Percentiles rank a stretch among this genome's conserved stretches.
Evolutionary conservation across 2,329 filamentous ascomycete genomes (phyloP).

Genomic region (Ustilaginoidea virens): DNA sequence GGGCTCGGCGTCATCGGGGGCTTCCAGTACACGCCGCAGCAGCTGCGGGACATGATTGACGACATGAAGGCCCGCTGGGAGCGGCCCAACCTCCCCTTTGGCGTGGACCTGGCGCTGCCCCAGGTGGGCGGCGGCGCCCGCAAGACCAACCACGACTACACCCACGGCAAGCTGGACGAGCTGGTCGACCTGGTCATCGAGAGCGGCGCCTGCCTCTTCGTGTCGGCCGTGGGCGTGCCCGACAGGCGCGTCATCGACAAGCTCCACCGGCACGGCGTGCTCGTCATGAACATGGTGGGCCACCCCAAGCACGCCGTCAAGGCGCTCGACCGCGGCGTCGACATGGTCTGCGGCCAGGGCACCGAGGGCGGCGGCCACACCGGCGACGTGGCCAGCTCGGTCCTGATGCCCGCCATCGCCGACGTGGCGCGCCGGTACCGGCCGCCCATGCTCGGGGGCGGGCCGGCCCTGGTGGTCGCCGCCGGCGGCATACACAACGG

Average conservation of each 20-base stretch:
- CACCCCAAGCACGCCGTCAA: constrained; percentile 84
- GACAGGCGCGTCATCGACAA: constrained; percentile 56
- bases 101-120: constrained; percentile 80
- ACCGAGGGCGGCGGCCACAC: constrained; percentile 91
- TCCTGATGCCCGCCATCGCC: constrained; percentile 74
- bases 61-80: constrained; percentile 67
- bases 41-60: constrained; percentile 66
- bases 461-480: constrained; percentile 66
- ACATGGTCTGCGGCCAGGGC: constrained; percentile 84
- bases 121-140: constrained; percentile 74
- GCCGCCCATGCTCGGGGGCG: constrained; percentile 52
- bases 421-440: constrained; percentile 64
- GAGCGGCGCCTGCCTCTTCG: constrained; percentile 73
- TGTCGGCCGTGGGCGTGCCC: constrained; percentile 78
- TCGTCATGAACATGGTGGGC: constrained; percentile 97
- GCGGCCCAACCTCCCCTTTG: constrained; percentile 61
- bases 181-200: constrained; percentile 76
- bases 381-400: constrained; percentile 70
- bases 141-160: constrained; percentile 94
- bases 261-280: constrained; percentile 63
- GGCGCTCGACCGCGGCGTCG: constrained; percentile 71
- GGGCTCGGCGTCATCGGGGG: constrained; percentile 65
- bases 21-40: constrained; percentile 55
- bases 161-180: constrained; percentile 72
- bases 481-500: constrained; percentile 82